Percentiles rank a stretch among this genome's conserved stretches.
Evolutionary conservation across 2,329 filamentous ascomycete species (phyloP).

Genomic region (Seiridium cupressi): DNA sequence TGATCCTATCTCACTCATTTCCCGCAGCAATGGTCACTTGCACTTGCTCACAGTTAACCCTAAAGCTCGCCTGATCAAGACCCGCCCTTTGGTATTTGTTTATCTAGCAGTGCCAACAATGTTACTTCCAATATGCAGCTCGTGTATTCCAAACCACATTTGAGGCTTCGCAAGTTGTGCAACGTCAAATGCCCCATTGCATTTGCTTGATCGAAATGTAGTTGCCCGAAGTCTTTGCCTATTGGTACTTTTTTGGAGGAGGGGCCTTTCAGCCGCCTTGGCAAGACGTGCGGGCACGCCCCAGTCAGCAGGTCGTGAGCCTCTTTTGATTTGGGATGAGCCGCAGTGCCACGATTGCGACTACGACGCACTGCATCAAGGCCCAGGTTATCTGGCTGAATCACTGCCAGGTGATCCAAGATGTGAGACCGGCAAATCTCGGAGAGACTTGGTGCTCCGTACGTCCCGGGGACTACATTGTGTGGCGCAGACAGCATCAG

Average conservation of each 20-base stretch:
- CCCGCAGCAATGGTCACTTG: too few species aligned
- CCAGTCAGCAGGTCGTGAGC: background rate
- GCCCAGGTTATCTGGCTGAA: too few species aligned
- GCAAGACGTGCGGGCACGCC: background rate
- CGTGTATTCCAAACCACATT: background rate
- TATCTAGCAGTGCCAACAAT: too few species aligned
- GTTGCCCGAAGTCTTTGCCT: background rate
- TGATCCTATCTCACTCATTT: too few species aligned
- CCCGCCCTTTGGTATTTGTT: too few species aligned
- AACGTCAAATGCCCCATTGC: background rate
- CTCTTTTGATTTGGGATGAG: background rate
- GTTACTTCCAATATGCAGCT: background rate
- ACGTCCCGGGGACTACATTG: too few species aligned
- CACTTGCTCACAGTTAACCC: background rate
- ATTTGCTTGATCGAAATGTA: background rate
- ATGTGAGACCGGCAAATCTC: background rate
- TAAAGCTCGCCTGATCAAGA: too few species aligned
- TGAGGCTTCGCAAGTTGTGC: background rate
- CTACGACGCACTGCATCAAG: background rate
- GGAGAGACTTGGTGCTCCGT: background rate
- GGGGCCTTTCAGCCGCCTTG: conserved; percentile 1
- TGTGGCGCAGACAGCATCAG: too few species aligned
- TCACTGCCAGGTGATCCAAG: too few species aligned
- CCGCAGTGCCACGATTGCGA: background rate
- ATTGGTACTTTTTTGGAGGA: too few species aligned